Conservation (phyloP, 1,284 basidiomycete genomes). For the Tylopilus sp. region DNA sequence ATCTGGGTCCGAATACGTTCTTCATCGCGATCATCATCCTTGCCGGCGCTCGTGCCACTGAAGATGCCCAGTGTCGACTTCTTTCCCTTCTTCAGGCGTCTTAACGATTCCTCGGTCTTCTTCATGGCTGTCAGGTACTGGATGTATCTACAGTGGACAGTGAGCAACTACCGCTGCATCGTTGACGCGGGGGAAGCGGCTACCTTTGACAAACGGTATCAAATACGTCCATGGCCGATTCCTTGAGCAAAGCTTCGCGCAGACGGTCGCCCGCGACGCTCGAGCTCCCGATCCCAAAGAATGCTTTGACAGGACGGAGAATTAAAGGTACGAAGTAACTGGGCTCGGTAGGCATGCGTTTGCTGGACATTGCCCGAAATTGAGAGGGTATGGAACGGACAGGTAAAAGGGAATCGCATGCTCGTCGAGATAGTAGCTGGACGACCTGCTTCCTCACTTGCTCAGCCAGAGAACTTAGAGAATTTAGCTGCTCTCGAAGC, state of each 20-base stretch:
- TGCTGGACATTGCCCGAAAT: conserved; percentile 76
- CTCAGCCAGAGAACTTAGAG: conserved; percentile 46
- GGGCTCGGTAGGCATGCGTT: conserved; percentile 63
- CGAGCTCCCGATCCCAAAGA: conserved; percentile 60
- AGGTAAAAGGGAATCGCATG: conserved; percentile 79
- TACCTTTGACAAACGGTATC: conserved; percentile 70
- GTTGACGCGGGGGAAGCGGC: conserved; percentile 10
- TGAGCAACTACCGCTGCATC: neutral
- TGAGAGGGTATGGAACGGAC: conserved; percentile 87
- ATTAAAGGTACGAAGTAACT: conserved; percentile 83
- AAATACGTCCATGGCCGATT: conserved; percentile 64
- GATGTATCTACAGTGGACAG: conserved; percentile 48
- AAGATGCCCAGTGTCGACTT: conserved; percentile 78
- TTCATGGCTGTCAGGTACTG: conserved; percentile 74
- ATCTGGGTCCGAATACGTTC: conserved; percentile 82
- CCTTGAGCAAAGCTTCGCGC: conserved; percentile 47
- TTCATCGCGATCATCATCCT: conserved; percentile 69
- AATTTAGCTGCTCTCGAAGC: conserved; percentile 49
- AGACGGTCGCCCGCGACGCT: conserved; percentile 56
- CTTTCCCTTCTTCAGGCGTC: conserved; percentile 80
- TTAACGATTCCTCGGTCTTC: conserved; percentile 85
- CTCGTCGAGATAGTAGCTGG: conserved; percentile 70
- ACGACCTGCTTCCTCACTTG: conserved; percentile 62
- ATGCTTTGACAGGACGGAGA: conserved; percentile 74
- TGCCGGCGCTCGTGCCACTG: conserved; percentile 41